These are phyloP conservation scores for Cercospora sp. DNA, from an alignment of 2,329 filamentous ascomycete species.

Conservation along the genomic window DNA sequence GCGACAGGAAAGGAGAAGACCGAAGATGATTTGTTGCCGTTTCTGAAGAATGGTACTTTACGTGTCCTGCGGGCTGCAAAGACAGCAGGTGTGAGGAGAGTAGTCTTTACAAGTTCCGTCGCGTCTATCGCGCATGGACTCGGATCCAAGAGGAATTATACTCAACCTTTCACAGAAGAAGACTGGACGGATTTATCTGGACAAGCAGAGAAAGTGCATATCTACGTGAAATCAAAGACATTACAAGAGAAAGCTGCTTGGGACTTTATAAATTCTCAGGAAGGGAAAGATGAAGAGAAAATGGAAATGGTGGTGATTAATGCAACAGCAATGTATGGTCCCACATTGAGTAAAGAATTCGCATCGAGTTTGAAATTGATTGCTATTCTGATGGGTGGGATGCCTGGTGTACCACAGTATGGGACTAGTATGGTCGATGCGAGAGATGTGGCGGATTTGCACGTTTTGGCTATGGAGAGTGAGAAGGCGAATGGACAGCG, in stretches of 20 bases:
- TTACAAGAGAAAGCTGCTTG: conserved; percentile 23
- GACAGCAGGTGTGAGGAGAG: conserved; percentile 13
- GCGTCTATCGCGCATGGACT: conserved; percentile 24
- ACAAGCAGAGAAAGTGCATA: conserved; percentile 24
- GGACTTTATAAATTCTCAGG: conserved; percentile 17
- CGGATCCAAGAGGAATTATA: conserved; percentile 16
- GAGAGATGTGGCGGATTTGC: conserved; percentile 19
- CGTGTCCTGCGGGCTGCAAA: conserved; percentile 20
- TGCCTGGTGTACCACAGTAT: conserved; percentile 23
- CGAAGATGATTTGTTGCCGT: conserved; percentile 19
- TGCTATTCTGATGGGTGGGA: conserved; percentile 18
- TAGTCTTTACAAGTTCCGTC: conserved; percentile 25
- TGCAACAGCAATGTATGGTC: conserved; percentile 23
- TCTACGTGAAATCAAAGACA: conserved; percentile 26
- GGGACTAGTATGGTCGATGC: conserved; percentile 25
- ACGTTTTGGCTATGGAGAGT: conserved; percentile 18
- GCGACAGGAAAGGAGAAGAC: conserved; percentile 26
- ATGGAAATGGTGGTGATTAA: conserved; percentile 22
- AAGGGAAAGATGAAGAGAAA: neutral
- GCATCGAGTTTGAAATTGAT: conserved; percentile 24
- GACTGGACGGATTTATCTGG: conserved; percentile 27
- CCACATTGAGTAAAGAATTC: conserved; percentile 21
- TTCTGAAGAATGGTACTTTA: conserved; percentile 19
- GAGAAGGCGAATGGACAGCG: conserved; percentile 18
- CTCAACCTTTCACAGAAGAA: conserved; percentile 22